These are phyloP conservation scores for Pyrenochaeta sp. DNA, from an alignment of 2,329 filamentous ascomycete species.

Conservation along the genomic window DNA sequence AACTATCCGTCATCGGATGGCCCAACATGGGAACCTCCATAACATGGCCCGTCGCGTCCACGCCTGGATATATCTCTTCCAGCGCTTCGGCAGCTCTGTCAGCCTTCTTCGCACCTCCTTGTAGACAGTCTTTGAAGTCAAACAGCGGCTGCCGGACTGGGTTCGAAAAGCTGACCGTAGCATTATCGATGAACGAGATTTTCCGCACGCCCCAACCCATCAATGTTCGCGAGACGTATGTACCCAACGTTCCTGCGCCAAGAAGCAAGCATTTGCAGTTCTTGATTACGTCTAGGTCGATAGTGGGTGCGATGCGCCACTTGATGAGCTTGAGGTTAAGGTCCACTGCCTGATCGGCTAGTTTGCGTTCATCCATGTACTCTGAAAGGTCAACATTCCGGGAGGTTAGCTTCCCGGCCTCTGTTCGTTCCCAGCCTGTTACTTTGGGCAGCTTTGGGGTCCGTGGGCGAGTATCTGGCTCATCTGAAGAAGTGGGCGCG, in stretches of 20 bases:
- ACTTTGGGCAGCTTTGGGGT: slow-evolving; percentile 78
- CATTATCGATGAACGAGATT: slow-evolving; percentile 96
- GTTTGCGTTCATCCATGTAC: slow-evolving; percentile 87
- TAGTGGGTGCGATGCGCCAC: slow-evolving; percentile 90
- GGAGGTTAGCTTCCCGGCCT: slow-evolving; percentile 77
- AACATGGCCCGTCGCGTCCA: slow-evolving; percentile 80
- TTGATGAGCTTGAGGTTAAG: slow-evolving; percentile 98
- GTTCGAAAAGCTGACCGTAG: slow-evolving; percentile 92
- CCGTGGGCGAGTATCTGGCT: slow-evolving; percentile 28
- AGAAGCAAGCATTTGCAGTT: slow-evolving; percentile 88
- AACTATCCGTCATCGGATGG: slow-evolving; percentile 81
- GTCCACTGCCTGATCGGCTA: slow-evolving; percentile 94
- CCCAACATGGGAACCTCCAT: slow-evolving; percentile 95
- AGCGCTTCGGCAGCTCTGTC: slow-evolving; percentile 80
- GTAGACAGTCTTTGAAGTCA: slow-evolving; percentile 85
- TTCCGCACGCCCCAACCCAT: slow-evolving; percentile 96
- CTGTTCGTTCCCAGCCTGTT: slow-evolving; percentile 93
- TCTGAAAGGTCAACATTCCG: slow-evolving; percentile 84
- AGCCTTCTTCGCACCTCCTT: slow-evolving; percentile 86
- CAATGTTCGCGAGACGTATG: slow-evolving; percentile 89
- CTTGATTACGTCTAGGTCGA: slow-evolving; percentile 89
- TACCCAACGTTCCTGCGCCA: slow-evolving; percentile 90
- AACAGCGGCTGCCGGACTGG: slow-evolving; percentile 95
- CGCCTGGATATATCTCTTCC: slow-evolving; percentile 87
- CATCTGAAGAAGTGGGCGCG: slow-evolving; percentile 18